Conservation (phyloP, 345 rosid genomes). For the Eucalyptus viminalis region DNA sequence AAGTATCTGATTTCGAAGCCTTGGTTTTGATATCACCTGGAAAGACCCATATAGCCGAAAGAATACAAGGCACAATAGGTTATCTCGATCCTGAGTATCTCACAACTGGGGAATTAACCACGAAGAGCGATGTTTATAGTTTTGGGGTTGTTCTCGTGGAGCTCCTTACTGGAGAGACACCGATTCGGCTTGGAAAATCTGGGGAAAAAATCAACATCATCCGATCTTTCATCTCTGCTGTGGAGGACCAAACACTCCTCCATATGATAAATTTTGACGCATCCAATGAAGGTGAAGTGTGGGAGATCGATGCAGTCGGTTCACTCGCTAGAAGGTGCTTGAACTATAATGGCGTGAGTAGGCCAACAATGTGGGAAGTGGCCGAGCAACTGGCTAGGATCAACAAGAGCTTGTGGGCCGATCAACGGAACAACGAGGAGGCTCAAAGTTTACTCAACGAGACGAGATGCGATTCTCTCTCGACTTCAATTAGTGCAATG, state of each 20-base stretch:
- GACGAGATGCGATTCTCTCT: background rate
- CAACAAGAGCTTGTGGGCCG: background rate
- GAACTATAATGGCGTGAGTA: background rate
- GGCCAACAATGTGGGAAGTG: background rate
- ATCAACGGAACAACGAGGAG: background rate
- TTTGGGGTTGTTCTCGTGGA: background rate
- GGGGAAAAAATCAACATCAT: background rate
- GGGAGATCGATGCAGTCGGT: background rate
- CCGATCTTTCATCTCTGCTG: background rate
- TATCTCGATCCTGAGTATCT: background rate
- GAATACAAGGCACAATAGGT: background rate
- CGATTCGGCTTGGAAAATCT: background rate
- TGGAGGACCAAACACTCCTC: background rate
- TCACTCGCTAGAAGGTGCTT: background rate
- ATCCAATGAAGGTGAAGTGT: background rate
- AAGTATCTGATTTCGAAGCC: background rate
- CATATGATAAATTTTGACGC: background rate
- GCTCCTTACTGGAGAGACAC: background rate
- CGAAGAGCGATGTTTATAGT: background rate
- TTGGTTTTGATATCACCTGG: background rate
- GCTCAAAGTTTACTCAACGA: background rate
- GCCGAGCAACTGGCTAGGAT: background rate
- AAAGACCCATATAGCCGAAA: background rate
- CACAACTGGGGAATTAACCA: background rate
- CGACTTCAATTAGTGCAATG: accelerated